phyloP scores from a whole-genome alignment of 306 rosid species.

The Castanea mollissima region DNA sequence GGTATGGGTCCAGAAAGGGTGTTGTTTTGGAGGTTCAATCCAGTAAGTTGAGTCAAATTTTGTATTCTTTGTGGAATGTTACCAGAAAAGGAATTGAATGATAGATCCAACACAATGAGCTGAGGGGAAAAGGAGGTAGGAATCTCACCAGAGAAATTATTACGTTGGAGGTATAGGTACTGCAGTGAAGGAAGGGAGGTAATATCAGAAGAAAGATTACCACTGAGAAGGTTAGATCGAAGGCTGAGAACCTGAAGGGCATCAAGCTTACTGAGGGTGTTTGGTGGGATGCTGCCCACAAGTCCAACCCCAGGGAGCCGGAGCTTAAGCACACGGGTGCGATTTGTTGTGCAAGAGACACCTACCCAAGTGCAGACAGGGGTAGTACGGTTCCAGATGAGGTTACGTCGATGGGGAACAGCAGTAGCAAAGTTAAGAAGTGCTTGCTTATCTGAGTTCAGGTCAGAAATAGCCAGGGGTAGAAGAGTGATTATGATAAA shows the following conservation, averaged over 20 bases:
- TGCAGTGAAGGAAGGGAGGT: conserved; percentile 79
- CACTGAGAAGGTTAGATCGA: conserved; percentile 74
- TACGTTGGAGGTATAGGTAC: conserved; percentile 69
- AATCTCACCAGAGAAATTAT: conserved; percentile 79
- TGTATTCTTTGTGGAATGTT: conserved; percentile 51
- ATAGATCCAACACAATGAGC: conserved; percentile 71
- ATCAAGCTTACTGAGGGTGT: conserved; percentile 77
- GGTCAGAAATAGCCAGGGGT: conserved; percentile 54
- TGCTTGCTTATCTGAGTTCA: conserved; percentile 67
- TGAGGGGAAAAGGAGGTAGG: conserved; percentile 61
- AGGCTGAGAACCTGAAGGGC: conserved; percentile 72
- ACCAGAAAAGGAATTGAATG: conserved; percentile 77
- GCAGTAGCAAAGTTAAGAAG: conserved; percentile 64
- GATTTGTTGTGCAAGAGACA: conserved; percentile 43
- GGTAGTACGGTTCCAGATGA: conserved; percentile 50
- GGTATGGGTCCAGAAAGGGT: conserved; percentile 74
- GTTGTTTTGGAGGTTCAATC: conserved; percentile 81
- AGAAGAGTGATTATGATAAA: conserved; percentile 40
- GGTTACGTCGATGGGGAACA: conserved; percentile 64
- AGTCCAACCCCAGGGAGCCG: conserved; percentile 90
- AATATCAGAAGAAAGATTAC: conserved; percentile 67
- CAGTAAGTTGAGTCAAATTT: conserved; percentile 63
- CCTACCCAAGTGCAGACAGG: conserved; percentile 72
- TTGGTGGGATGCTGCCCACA: conserved; percentile 64
- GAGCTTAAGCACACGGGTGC: conserved; percentile 48